These are phyloP conservation scores for Dendrocalamus sinicus DNA, from an alignment of 176 grass and related monocot species.

Conservation along the genomic window DNA sequence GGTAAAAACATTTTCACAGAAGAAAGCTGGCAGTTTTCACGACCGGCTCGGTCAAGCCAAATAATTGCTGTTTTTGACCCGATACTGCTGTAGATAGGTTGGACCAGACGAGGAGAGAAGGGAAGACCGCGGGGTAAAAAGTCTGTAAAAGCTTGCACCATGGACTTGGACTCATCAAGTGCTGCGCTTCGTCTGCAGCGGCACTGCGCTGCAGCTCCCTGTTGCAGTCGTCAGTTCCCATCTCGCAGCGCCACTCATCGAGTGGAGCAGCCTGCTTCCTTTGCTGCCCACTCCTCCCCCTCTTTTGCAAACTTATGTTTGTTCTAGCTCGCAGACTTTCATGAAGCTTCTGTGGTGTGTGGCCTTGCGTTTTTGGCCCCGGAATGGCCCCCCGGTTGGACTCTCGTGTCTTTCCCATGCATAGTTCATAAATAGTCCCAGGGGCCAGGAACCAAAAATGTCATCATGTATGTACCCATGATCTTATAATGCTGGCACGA, in stretches of 20 bases:
- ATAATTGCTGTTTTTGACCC: conserved; percentile 55
- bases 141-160: conserved; percentile 45
- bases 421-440: background rate
- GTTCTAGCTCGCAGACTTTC: conserved; percentile 6
- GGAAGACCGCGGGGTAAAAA: conserved; percentile 17
- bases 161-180: conserved; percentile 48
- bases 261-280: background rate
- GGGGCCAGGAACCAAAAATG: background rate
- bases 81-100: conserved; percentile 23
- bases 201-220: background rate
- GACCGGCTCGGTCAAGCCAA: conserved; percentile 31
- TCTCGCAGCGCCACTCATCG: background rate
- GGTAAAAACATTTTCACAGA: background rate
- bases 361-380: background rate
- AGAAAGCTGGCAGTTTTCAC: background rate
- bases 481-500: background rate
- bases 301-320: conserved; percentile 12
- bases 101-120: conserved; percentile 23
- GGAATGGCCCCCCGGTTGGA: background rate
- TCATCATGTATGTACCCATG: background rate
- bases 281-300: background rate
- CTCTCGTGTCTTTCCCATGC: background rate
- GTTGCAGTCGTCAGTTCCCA: conserved; percentile 38
- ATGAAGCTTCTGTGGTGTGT: conserved; percentile 21
- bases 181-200: background rate